phyloP scores from a whole-genome alignment of 2,329 filamentous ascomycete genomes.

The Beauveria varroae region DNA sequence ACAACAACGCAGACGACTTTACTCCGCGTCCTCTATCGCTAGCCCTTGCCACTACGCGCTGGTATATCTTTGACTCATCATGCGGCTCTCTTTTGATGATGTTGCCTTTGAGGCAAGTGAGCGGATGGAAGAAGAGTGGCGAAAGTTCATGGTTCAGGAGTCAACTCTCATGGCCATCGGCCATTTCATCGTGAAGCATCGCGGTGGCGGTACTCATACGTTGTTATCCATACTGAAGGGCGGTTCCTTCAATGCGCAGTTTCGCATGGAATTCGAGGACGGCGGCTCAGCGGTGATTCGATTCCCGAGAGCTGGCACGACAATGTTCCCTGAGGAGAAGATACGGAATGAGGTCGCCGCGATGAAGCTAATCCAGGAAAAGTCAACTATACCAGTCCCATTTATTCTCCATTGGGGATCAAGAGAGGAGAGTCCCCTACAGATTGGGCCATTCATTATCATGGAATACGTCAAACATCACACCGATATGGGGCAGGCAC shows the following conservation, averaged over 20 bases:
- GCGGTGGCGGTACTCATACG: not conserved
- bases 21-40: not conserved
- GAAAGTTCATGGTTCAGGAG: not conserved
- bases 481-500: not conserved
- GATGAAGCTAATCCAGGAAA: too few species aligned
- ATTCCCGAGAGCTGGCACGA: too few species aligned
- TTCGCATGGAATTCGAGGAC: not conserved
- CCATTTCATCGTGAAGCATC: slow-evolving; percentile 7
- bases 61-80: not conserved
- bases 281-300: too few species aligned
- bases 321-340: too few species aligned
- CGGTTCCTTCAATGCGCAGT: not conserved
- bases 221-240: not conserved
- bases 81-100: not conserved
- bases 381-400: too few species aligned
- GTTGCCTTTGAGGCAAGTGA: slow-evolving; percentile 7
- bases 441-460: too few species aligned
- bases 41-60: not conserved
- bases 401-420: too few species aligned
- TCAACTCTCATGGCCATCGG: not conserved
- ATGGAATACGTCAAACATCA: not conserved
- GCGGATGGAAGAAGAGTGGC: not conserved
- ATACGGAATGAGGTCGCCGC: too few species aligned
- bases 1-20: not conserved
- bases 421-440: too few species aligned